Evolutionary conservation across 2,329 filamentous ascomycete genomes (phyloP).

Genomic region (Colletotrichum sp.): DNA sequence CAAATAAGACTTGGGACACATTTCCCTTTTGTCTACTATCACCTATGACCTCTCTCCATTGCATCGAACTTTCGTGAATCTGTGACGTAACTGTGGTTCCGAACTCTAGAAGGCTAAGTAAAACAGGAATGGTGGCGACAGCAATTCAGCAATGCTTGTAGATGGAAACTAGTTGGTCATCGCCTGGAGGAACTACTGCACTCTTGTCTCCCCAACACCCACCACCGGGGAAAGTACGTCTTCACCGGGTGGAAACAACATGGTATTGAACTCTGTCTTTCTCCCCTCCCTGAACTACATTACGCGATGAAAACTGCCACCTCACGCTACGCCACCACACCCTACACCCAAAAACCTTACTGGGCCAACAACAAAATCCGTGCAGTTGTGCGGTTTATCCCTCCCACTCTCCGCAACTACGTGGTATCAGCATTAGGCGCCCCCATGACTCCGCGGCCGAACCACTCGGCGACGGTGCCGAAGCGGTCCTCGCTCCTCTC

Average conservation of each 20-base stretch:
- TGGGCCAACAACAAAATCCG: background rate
- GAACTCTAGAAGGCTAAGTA: background rate
- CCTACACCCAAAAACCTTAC: background rate
- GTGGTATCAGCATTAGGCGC: conserved; percentile 37
- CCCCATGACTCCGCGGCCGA: conserved; percentile 90
- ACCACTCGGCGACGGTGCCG: conserved; percentile 92
- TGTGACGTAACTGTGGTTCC: background rate
- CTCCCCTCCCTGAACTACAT: background rate
- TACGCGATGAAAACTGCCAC: background rate
- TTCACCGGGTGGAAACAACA: background rate
- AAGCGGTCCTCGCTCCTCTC: conserved; percentile 82
- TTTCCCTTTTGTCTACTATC: background rate
- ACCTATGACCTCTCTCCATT: background rate
- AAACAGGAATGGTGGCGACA: background rate
- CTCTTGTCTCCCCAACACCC: background rate
- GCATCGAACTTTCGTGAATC: background rate
- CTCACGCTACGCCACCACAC: background rate
- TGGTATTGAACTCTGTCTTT: background rate
- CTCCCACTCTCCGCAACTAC: background rate
- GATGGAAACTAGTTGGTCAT: background rate
- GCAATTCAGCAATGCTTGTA: background rate
- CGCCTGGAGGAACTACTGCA: background rate
- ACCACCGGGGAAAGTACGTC: background rate
- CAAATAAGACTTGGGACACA: background rate
- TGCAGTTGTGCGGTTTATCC: background rate